phyloP scores from a whole-genome alignment of 176 grass and related monocot species.

The Bromus sterilis region DNA sequence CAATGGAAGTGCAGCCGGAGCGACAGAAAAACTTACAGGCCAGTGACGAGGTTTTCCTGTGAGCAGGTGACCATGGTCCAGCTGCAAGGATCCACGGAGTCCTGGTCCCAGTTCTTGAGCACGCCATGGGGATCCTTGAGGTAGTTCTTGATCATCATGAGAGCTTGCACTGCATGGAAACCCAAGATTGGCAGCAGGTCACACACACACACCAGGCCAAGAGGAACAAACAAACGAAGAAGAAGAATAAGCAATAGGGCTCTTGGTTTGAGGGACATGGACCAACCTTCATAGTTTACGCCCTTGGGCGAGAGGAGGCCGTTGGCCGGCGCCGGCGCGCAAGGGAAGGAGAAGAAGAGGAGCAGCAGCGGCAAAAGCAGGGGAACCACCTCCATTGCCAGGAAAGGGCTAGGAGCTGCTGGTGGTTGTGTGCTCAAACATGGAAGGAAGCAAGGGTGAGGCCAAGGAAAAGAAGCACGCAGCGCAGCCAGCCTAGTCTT shows the following conservation, averaged over 20 bases:
- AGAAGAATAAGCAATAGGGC: background rate
- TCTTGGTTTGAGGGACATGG: background rate
- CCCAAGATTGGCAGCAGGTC: background rate
- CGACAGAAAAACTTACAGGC: slow-evolving; percentile 20
- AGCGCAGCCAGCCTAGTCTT: background rate
- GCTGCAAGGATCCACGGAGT: slow-evolving; percentile 66
- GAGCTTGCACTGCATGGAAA: slow-evolving; percentile 34
- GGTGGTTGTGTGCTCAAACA: background rate
- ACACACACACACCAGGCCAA: background rate
- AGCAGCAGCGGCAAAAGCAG: background rate
- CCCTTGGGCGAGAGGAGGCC: slow-evolving; percentile 9
- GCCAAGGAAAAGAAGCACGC: slow-evolving; percentile 8
- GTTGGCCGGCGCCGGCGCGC: background rate
- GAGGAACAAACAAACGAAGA: background rate
- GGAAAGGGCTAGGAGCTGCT: background rate
- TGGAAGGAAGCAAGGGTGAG: background rate
- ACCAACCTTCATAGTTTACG: background rate
- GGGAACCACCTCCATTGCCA: background rate
- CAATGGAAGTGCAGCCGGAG: background rate
- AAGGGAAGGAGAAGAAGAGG: background rate
- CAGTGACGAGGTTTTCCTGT: slow-evolving; percentile 49
- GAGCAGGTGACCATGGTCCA: slow-evolving; percentile 76
- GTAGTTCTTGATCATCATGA: slow-evolving; percentile 37
- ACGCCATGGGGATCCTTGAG: slow-evolving; percentile 59
- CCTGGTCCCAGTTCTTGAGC: slow-evolving; percentile 54